These are phyloP conservation scores for Holtermanniella nyarrowii DNA, from an alignment of 768 basidiomycete genomes.

Conservation along the genomic window DNA sequence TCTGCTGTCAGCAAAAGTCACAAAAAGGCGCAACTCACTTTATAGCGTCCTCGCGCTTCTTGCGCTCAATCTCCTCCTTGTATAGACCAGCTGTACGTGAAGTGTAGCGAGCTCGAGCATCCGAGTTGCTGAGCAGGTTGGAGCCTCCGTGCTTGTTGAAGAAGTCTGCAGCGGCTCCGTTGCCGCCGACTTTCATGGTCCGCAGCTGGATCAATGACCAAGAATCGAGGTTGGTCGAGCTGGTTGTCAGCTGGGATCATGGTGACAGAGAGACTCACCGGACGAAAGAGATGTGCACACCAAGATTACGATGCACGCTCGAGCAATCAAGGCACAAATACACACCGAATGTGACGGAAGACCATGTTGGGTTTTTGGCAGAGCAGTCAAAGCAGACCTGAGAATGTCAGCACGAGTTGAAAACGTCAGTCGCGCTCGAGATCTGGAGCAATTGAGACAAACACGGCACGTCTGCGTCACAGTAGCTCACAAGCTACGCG, in stretches of 20 bases:
- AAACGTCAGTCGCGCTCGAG: too few species aligned
- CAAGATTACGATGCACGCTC: conserved; percentile 86
- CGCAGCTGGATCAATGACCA: conserved; percentile 88
- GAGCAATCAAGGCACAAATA: conserved; percentile 99
- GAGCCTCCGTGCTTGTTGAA: conserved; percentile 77
- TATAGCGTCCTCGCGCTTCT: conserved; percentile 63
- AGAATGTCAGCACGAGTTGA: not conserved
- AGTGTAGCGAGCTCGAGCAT: conserved; percentile 83
- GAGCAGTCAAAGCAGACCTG: conserved; percentile 89
- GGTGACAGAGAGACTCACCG: conserved; percentile 51
- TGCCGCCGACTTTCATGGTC: conserved; percentile 93
- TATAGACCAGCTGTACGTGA: conserved; percentile 74
- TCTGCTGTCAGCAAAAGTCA: conserved; percentile 41
- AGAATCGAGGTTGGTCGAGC: conserved; percentile 90
- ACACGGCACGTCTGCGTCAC: too few species aligned
- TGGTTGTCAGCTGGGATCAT: conserved; percentile 36
- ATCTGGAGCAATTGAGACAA: not conserved
- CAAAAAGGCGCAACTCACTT: conserved; percentile 44
- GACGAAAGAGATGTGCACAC: conserved; percentile 96
- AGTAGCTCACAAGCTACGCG: too few species aligned
- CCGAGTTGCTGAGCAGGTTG: conserved; percentile 57
- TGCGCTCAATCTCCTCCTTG: conserved; percentile 75
- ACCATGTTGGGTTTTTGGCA: conserved; percentile 95
- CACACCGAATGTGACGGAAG: conserved; percentile 88
- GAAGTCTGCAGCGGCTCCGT: conserved; percentile 74